Evolutionary conservation across 23 red algal species (phyloP).

Genomic region (Agarophyton chilense): DNA sequence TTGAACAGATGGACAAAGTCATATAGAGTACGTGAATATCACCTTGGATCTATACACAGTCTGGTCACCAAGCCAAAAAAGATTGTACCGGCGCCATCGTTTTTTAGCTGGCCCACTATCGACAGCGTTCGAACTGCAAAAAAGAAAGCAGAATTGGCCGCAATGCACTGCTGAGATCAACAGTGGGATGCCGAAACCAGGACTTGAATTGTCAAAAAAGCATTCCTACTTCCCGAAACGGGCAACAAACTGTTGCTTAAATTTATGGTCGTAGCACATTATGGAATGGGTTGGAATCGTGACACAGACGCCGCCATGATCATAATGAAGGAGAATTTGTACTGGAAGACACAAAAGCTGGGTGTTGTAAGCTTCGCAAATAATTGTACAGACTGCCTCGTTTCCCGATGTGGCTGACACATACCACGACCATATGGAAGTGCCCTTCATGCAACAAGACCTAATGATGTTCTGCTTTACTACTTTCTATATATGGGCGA

Average conservation of each 20-base stretch:
- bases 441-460: no score
- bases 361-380: background rate
- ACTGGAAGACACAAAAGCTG: constrained; percentile 1
- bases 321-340: background rate
- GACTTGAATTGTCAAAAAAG: background rate
- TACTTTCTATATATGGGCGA: no score
- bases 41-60: background rate
- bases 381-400: constrained; percentile 21
- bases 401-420: no score
- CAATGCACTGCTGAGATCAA: background rate
- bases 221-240: background rate
- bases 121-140: background rate
- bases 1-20: background rate
- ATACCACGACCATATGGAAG: no score
- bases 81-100: background rate
- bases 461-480: no score
- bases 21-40: background rate
- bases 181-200: background rate
- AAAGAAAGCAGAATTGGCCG: background rate
- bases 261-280: constrained; percentile 13
- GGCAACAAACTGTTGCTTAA: constrained; percentile 4
- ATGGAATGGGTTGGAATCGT: constrained; percentile 10
- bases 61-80: background rate
- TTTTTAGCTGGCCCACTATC: background rate
- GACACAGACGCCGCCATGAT: background rate